phyloP scores from a whole-genome alignment of 2,329 filamentous ascomycete genomes.

The Myotisia sp. region DNA sequence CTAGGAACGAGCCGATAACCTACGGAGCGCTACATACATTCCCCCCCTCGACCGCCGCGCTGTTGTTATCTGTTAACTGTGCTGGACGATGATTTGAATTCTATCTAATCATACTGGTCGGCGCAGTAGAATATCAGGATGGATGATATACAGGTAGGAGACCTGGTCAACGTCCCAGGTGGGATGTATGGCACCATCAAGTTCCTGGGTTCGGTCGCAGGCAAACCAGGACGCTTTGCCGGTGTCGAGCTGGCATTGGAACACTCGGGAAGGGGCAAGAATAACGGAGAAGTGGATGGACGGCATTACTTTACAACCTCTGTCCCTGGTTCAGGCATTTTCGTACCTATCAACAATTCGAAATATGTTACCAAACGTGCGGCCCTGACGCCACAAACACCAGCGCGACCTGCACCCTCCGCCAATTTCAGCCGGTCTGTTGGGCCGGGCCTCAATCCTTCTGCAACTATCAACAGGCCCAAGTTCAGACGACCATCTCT shows the following conservation, averaged over 20 bases:
- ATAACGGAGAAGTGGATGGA: conserved; percentile 88
- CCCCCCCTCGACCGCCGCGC: no score
- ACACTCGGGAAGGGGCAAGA: conserved; percentile 75
- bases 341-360: conserved; percentile 73
- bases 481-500: conserved; percentile 57
- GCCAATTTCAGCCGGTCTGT: conserved; percentile 82
- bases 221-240: conserved; percentile 82
- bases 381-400: conserved; percentile 55
- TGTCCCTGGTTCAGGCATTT: conserved; percentile 73
- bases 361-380: conserved; percentile 47
- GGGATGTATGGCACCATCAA: conserved; percentile 82
- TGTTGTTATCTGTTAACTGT: no score
- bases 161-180: conserved; percentile 79
- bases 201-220: conserved; percentile 73
- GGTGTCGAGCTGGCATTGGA: conserved; percentile 78
- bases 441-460: conserved; percentile 59
- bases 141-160: conserved; percentile 56
- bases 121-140: no score
- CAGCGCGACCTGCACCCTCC: conserved; percentile 46
- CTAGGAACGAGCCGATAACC: no score
- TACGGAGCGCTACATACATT: no score
- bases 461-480: conserved; percentile 46
- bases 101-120: no score
- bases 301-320: conserved; percentile 67
- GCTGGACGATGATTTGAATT: no score